Conservation (phyloP, 768 basidiomycete genomes). For the Daedaleopsis nitida region DNA sequence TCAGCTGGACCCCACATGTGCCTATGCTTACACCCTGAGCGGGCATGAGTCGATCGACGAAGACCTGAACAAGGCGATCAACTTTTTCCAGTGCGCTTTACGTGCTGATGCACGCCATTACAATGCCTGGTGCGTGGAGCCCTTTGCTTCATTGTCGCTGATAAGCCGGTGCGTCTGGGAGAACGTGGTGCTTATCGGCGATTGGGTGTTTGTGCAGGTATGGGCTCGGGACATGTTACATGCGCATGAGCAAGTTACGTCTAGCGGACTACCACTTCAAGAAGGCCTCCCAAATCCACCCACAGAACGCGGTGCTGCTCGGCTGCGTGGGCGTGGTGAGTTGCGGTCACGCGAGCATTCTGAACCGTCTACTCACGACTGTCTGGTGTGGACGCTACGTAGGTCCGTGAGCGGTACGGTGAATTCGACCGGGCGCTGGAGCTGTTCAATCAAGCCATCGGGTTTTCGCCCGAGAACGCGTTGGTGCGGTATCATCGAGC, state of each 20-base stretch:
- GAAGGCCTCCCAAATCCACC: conserved; percentile 89
- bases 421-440: conserved; percentile 74
- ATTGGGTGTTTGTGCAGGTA: conserved; percentile 62
- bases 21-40: conserved; percentile 94
- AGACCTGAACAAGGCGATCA: conserved; percentile 88
- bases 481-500: conserved; percentile 94
- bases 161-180: conserved; percentile 5
- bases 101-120: conserved; percentile 92
- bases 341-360: conserved; percentile 24
- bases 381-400: background rate
- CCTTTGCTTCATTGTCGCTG: conserved; percentile 4
- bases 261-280: conserved; percentile 97
- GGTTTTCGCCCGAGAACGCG: conserved; percentile 82
- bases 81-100: conserved; percentile 90
- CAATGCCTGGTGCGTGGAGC: conserved; percentile 86
- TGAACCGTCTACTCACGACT: conserved; percentile 10
- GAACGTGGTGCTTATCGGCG: conserved; percentile 21
- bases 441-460: conserved; percentile 81
- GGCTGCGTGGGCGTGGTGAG: conserved; percentile 96
- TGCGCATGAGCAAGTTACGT: conserved; percentile 90
- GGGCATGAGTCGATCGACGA: conserved; percentile 98
- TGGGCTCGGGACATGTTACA: conserved; percentile 96
- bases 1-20: conserved; percentile 85
- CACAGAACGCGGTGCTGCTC: conserved; percentile 91
- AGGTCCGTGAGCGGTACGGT: conserved; percentile 89